These are phyloP conservation scores for Paramecium bursaria DNA, from an alignment of 73 alveolate species.

Conservation along the genomic window DNA sequence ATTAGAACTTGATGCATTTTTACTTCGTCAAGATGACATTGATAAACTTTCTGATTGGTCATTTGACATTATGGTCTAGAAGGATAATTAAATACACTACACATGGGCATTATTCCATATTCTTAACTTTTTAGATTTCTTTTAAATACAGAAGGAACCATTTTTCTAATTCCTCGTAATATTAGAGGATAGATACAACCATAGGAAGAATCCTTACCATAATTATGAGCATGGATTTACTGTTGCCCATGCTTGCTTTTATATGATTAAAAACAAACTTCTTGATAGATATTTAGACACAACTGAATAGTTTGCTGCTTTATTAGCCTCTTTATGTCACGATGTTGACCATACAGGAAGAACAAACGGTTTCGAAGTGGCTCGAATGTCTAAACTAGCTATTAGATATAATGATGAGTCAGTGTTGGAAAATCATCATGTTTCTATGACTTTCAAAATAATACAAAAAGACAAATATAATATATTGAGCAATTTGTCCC, in stretches of 20 bases:
- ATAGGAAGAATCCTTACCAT: slow-evolving; percentile 72
- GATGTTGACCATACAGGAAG: slow-evolving; percentile 73
- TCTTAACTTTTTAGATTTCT: slow-evolving; percentile 42
- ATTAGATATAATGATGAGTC: slow-evolving; percentile 69
- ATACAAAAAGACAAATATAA: slow-evolving; percentile 65
- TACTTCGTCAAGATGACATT: slow-evolving; percentile 37
- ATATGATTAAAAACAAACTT: slow-evolving; percentile 53
- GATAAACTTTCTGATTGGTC: slow-evolving; percentile 56
- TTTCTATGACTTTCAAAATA: slow-evolving; percentile 60
- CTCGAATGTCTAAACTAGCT: slow-evolving; percentile 69
- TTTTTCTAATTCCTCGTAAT: slow-evolving; percentile 56
- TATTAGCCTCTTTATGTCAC: slow-evolving; percentile 67
- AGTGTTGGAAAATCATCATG: slow-evolving; percentile 71
- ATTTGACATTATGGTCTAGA: slow-evolving; percentile 15
- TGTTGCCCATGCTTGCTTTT: slow-evolving; percentile 69
- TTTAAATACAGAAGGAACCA: slow-evolving; percentile 53
- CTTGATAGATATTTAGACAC: slow-evolving; percentile 48
- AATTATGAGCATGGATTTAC: slow-evolving; percentile 73
- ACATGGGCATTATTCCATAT: slow-evolving; percentile 66
- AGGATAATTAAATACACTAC: slow-evolving; percentile 34
- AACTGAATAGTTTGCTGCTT: slow-evolving; percentile 62
- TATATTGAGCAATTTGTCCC: slow-evolving; percentile 60
- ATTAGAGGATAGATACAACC: slow-evolving; percentile 59
- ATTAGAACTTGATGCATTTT: slow-evolving; percentile 47
- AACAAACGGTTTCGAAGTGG: slow-evolving; percentile 73